These are phyloP conservation scores for Phyllosticta paracitricarpa DNA, from an alignment of 2,329 filamentous ascomycete species.

Conservation along the genomic window DNA sequence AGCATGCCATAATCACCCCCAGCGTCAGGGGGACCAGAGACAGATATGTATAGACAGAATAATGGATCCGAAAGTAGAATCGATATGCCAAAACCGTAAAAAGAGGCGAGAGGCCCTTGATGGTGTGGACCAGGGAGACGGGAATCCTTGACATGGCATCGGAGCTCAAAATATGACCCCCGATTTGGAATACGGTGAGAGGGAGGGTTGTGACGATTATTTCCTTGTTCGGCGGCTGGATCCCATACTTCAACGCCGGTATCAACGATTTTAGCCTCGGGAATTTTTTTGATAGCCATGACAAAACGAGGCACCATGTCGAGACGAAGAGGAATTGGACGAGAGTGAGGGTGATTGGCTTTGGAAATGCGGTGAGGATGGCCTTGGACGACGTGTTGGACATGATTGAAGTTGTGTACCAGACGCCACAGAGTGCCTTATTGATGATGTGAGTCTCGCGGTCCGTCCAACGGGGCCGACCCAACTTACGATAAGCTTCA, in stretches of 20 bases:
- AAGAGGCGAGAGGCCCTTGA: conserved; percentile 91
- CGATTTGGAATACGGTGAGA: conserved; percentile 83
- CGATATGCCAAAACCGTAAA: conserved; percentile 94
- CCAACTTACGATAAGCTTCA: conserved; percentile 66
- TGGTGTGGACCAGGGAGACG: conserved; percentile 94
- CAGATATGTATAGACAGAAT: conserved; percentile 67
- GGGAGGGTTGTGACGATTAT: conserved; percentile 84
- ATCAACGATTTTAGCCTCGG: conserved; percentile 60
- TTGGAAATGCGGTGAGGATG: conserved; percentile 83
- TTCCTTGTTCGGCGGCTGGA: conserved; percentile 69
- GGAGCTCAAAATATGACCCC: conserved; percentile 85
- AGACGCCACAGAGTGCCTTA: conserved; percentile 80
- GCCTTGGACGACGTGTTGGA: conserved; percentile 98
- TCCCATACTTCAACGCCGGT: conserved; percentile 73
- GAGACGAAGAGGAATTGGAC: conserved; percentile 92
- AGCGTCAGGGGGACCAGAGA: conserved; percentile 78
- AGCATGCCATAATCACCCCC: conserved; percentile 95
- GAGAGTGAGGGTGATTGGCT: conserved; percentile 82
- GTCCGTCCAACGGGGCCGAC: background rate
- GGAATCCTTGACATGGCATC: conserved; percentile 91
- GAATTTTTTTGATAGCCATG: conserved; percentile 64
- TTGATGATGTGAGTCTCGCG: background rate
- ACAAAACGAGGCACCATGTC: conserved; percentile 71
- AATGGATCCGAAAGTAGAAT: conserved; percentile 76
- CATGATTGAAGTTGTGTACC: conserved; percentile 91